These are phyloP conservation scores for Syzygium aqueum DNA, from an alignment of 345 rosid species.

Conservation along the genomic window DNA sequence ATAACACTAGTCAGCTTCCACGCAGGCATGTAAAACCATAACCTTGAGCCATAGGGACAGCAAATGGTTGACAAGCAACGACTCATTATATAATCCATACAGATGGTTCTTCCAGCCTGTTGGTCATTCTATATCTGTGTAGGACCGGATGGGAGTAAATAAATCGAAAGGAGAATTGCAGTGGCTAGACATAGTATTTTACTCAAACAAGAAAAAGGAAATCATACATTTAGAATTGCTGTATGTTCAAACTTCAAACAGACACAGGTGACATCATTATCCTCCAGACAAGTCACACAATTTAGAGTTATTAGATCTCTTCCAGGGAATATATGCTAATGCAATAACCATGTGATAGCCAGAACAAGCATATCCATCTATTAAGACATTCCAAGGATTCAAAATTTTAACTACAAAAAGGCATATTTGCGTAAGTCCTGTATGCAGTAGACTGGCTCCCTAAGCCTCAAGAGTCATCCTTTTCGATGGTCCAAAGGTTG, in stretches of 20 bases:
- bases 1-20: background rate
- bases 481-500: background rate
- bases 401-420: background rate
- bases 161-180: background rate
- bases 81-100: background rate
- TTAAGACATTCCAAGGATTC: background rate
- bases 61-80: background rate
- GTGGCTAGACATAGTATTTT: background rate
- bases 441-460: background rate
- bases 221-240: background rate
- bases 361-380: background rate
- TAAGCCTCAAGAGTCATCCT: background rate
- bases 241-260: background rate
- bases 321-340: background rate
- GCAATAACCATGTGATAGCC: background rate
- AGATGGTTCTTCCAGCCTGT: background rate
- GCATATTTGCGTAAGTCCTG: background rate
- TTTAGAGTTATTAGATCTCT: background rate
- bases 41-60: background rate
- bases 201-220: background rate
- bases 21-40: background rate
- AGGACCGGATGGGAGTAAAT: background rate
- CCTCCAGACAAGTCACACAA: background rate
- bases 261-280: background rate
- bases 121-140: background rate